phyloP scores from a whole-genome alignment of 1,284 basidiomycete species.

The Trichosporon asahii region DNA sequence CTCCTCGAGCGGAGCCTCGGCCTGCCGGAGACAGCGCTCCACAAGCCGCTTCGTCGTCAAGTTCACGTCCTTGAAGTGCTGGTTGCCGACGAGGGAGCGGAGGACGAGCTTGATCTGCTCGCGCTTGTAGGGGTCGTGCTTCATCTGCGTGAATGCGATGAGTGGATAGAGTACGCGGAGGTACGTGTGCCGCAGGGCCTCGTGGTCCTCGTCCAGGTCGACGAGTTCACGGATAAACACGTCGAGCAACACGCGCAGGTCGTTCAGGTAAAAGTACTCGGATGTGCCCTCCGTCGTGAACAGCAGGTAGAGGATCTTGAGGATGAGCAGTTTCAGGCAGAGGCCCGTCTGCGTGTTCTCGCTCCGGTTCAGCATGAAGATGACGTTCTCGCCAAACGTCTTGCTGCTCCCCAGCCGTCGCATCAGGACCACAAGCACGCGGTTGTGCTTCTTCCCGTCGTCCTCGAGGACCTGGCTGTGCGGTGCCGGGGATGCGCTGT shows the following conservation, averaged over 20 bases:
- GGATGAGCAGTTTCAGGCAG: conserved; percentile 88
- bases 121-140: conserved; percentile 81
- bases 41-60: conserved; percentile 86
- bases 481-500: conserved; percentile 9
- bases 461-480: conserved; percentile 29
- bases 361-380: conserved; percentile 96
- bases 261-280: conserved; percentile 98
- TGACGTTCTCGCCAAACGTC: conserved; percentile 97
- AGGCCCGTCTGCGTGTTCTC: conserved; percentile 81
- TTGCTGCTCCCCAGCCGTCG: conserved; percentile 76
- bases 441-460: conserved; percentile 58
- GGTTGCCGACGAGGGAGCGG: conserved; percentile 70
- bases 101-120: conserved; percentile 79
- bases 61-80: conserved; percentile 73
- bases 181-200: conserved; percentile 96
- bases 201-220: conserved; percentile 87
- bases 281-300: conserved; percentile 91
- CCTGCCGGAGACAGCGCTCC: conserved; percentile 70
- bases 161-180: conserved; percentile 93
- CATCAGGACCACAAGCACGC: conserved; percentile 78
- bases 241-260: conserved; percentile 90
- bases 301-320: conserved; percentile 91
- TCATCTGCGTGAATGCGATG: conserved; percentile 88
- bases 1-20: conserved; percentile 1
- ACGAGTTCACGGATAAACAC: conserved; percentile 89